Base-by-base conservation (phyloP, 768 basidiomycete genomes). In the Leucocoprinus sp. region DNA sequence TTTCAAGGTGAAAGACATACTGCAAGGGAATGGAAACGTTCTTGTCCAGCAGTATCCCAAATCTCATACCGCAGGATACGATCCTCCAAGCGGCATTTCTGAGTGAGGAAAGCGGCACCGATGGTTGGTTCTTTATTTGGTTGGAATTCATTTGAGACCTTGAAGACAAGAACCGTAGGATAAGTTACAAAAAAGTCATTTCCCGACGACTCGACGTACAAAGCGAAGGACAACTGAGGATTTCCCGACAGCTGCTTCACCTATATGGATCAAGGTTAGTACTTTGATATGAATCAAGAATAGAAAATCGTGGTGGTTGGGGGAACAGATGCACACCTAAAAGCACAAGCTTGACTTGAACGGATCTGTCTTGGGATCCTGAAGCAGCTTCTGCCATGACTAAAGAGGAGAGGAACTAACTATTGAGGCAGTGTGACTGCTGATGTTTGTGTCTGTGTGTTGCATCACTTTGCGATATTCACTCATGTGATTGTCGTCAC, bases 41-140 rank as follows among this genome's bases (percentile, higher is more conserved):
- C 93, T 68, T 91, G 86, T 42, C 88, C 90, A 27, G 91, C 90
- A 38, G 91, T 93, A 56, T 93, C 91, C 93, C 95, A 97, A 38
- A 97, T 97, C 70, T 98, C 95, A 65, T 92, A 92, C 45, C 89
- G 83, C 52, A 92, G 68, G 19, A 91, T 84, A 45, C 88, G 86
- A 66, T 98, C 96, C 64, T 99, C 95, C 28, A 93, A 72, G 44
- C 90, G 84, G 58, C 91, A 93, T 64, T 93, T 93, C 74, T 95
- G 92, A 12, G 92, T 95, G 43, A 95, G 64, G 70, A 95, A 95
- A 3, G 91, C 93, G 42, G 93, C 93, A 27, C 93, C 95, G 57
- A 99, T 98, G 19, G 95, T 99, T 8, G 95, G 95, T 58, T 96
- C 93, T 65, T 97, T 98, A 76, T 98, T 97, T 50, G 90, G 82